Evolutionary conservation across 2,329 filamentous ascomycete genomes (phyloP).

Genomic region (Tolypocladium tundrense): DNA sequence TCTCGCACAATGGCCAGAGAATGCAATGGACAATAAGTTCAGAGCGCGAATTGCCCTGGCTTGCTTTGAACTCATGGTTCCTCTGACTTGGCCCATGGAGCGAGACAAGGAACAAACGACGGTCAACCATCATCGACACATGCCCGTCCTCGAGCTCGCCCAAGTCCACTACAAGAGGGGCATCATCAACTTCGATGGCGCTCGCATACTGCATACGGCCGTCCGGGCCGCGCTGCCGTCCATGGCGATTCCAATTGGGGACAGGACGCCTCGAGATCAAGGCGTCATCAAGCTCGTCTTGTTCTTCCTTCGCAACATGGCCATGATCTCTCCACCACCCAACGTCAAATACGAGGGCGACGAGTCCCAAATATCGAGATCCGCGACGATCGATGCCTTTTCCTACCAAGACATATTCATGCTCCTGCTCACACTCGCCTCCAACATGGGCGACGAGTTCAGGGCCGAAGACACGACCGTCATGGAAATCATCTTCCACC

Average conservation of each 20-base stretch:
- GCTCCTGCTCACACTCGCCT: constrained; percentile 74
- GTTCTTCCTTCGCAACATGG: constrained; percentile 82
- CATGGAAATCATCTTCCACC: constrained; percentile 83
- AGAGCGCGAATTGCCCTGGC: constrained; percentile 72
- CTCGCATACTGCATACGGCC: constrained; percentile 67
- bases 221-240: constrained; percentile 75
- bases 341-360: constrained; percentile 73
- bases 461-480: constrained; percentile 78
- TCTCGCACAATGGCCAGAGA: constrained; percentile 69
- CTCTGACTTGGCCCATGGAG: constrained; percentile 89
- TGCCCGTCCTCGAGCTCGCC: constrained; percentile 78
- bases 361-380: constrained; percentile 79
- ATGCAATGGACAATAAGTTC: constrained; percentile 60
- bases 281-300: constrained; percentile 86
- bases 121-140: constrained; percentile 83
- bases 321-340: constrained; percentile 67
- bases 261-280: constrained; percentile 71
- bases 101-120: constrained; percentile 72
- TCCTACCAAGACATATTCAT: constrained; percentile 85
- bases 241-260: constrained; percentile 68
- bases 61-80: constrained; percentile 82
- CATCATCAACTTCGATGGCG: constrained; percentile 72
- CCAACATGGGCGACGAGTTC: constrained; percentile 91
- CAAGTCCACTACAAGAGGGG: constrained; percentile 85
- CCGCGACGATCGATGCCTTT: constrained; percentile 79